Conservation (phyloP, 2,329 filamentous ascomycete genomes). For the Macrophomina tecta region DNA sequence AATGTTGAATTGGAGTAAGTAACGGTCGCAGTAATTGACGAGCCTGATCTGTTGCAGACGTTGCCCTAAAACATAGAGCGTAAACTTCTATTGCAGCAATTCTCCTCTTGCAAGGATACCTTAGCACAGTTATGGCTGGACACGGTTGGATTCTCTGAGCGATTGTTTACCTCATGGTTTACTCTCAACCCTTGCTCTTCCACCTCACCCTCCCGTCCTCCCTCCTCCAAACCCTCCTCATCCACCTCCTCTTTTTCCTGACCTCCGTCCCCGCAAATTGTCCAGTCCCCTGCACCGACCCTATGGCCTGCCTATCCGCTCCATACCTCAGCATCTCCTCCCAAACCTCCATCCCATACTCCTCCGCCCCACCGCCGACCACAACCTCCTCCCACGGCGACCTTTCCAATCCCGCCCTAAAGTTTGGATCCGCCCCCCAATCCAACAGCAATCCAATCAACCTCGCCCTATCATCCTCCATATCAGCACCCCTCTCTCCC, state of each 20-base stretch:
- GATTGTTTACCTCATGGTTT: too few relatives aligned
- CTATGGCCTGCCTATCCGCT: conserved; percentile 32
- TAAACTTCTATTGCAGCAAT: too few relatives aligned
- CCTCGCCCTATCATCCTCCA: not conserved
- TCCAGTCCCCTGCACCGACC: too few relatives aligned
- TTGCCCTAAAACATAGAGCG: too few relatives aligned
- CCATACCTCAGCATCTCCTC: conserved; percentile 38
- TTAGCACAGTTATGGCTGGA: too few relatives aligned
- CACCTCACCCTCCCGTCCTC: conserved; percentile 35
- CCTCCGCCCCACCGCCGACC: conserved; percentile 2
- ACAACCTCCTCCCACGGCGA: conserved; percentile 21
- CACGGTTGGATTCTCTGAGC: too few relatives aligned
- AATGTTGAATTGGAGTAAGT: too few relatives aligned
- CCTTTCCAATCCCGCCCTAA: not conserved
- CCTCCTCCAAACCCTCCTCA: conserved; percentile 1
- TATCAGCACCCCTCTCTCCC: not conserved
- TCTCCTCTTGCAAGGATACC: too few relatives aligned
- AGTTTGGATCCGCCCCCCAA: conserved; percentile 16
- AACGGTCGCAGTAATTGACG: too few relatives aligned
- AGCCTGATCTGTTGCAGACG: too few relatives aligned
- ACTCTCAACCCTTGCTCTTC: conserved; percentile 23
- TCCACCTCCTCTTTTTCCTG: conserved; percentile 11
- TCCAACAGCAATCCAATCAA: not conserved
- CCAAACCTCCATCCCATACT: conserved; percentile 35
- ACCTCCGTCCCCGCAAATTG: not conserved